These are phyloP conservation scores for Solanum arcanum DNA, from an alignment of 257 asterid species.

Conservation along the genomic window DNA sequence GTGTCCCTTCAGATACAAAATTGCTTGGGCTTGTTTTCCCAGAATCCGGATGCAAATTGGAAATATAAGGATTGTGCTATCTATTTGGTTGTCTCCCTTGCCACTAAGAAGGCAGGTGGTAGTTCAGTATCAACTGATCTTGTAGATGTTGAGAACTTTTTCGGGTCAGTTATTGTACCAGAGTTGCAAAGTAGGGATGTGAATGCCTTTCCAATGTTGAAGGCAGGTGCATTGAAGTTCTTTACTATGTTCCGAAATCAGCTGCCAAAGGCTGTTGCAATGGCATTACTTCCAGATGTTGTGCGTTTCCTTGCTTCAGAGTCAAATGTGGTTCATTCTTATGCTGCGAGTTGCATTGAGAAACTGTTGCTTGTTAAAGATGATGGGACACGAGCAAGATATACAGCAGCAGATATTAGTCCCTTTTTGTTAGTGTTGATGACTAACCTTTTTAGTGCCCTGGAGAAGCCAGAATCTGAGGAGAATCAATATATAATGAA, in stretches of 20 bases:
- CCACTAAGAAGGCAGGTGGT: slow-evolving; percentile 78
- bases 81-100: slow-evolving; percentile 81
- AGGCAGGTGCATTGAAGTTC: slow-evolving; percentile 91
- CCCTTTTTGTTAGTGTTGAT: slow-evolving; percentile 58
- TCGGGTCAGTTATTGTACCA: slow-evolving; percentile 71
- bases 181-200: slow-evolving; percentile 74
- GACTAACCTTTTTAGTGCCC: slow-evolving; percentile 74
- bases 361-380: slow-evolving; percentile 81
- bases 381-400: slow-evolving; percentile 64
- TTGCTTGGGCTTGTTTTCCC: slow-evolving; percentile 56
- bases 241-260: slow-evolving; percentile 82
- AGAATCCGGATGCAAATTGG: slow-evolving; percentile 76
- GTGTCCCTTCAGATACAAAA: slow-evolving; percentile 57
- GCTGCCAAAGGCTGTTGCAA: slow-evolving; percentile 53
- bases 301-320: slow-evolving; percentile 63
- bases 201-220: slow-evolving; percentile 70
- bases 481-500: slow-evolving; percentile 96
- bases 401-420: slow-evolving; percentile 53
- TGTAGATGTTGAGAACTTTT: slow-evolving; percentile 75
- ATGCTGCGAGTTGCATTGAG: slow-evolving; percentile 96
- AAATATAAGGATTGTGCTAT: slow-evolving; percentile 93
- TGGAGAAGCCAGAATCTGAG: slow-evolving; percentile 88
- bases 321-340: slow-evolving; percentile 87
- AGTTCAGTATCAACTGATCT: slow-evolving; percentile 74
- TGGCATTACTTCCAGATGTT: slow-evolving; percentile 74